Evolutionary conservation across 2,329 filamentous ascomycete genomes (phyloP).

Genomic region (Cladophialophora immunda): DNA sequence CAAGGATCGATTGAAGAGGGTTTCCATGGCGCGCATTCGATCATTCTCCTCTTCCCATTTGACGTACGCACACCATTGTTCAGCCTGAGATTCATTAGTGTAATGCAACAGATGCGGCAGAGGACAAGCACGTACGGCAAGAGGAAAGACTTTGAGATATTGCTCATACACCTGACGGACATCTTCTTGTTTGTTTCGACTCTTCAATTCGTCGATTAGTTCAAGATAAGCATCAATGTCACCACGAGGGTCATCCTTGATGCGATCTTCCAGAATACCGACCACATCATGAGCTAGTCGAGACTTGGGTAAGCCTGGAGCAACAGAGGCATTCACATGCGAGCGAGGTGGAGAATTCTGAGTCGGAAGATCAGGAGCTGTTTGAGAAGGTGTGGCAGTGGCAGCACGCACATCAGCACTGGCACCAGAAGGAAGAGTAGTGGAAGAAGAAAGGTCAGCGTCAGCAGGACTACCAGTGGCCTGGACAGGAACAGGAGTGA

Average conservation of each 20-base stretch:
- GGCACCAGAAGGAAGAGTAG: slow-evolving; percentile 55
- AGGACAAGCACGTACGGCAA: slow-evolving; percentile 73
- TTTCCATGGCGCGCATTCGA: slow-evolving; percentile 80
- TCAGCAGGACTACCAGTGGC: slow-evolving; percentile 59
- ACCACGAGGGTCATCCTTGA: slow-evolving; percentile 90
- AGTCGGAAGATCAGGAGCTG: slow-evolving; percentile 36
- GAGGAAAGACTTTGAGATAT: slow-evolving; percentile 87
- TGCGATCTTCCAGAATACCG: slow-evolving; percentile 84
- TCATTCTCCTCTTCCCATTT: slow-evolving; percentile 90
- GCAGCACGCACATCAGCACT: slow-evolving; percentile 55
- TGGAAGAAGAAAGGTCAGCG: slow-evolving; percentile 48
- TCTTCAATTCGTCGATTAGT: slow-evolving; percentile 84
- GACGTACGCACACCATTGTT: slow-evolving; percentile 88
- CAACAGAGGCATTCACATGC: slow-evolving; percentile 41
- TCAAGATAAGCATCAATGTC: slow-evolving; percentile 91
- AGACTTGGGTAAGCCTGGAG: slow-evolving; percentile 52
- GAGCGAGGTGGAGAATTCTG: slow-evolving; percentile 37
- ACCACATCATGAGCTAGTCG: slow-evolving; percentile 76
- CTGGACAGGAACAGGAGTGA: slow-evolving; percentile 51
- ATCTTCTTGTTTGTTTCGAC: slow-evolving; percentile 82
- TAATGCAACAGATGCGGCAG: slow-evolving; percentile 24
- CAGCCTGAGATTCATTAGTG: slow-evolving; percentile 70
- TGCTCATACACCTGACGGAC: slow-evolving; percentile 82
- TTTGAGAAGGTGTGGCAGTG: slow-evolving; percentile 55
- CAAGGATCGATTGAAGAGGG: slow-evolving; percentile 82